Base-by-base conservation (phyloP, 176 grass and related monocot genomes). In the Carex kokanica region DNA sequence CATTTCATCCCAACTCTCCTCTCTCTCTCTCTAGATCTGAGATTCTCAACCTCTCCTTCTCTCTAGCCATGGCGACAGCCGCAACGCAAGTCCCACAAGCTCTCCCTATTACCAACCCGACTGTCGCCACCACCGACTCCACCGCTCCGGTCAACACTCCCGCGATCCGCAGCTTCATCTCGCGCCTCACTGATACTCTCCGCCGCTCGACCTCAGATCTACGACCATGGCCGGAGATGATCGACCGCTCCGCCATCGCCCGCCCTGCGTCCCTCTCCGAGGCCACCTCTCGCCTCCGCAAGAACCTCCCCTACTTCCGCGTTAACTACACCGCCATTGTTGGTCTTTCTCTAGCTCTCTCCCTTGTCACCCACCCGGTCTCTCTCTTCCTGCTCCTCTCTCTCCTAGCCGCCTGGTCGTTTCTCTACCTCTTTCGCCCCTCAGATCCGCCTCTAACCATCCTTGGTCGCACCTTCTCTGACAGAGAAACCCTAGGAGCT, bases 291-390 rank as follows among this genome's bases (percentile, higher is more conserved):
- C 91, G 94, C 23, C 84, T 91, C 7, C 86, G 94, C 61, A 89
- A 75, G 80, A 97, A 97, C 88, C 82, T 97, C 23, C 61, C 91
- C 67, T 94, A 97, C 88, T 97, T 97, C 82, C 91, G 94, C 60
- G 94, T 87, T 78, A 97, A 97, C 89, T 97, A 97, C 86, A 65
- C 89, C 41, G 79, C 87, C 23, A 11, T 88, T 54, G 78, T 87
- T 21, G 85, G 74, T 14, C 68, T 90, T 25, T 85, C 79, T 24
- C 86, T 93, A 7, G 81, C 85, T 45, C 58, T 90, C 15, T 58
- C 86, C 52, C 86, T 93, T 78, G 81, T 89, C 18, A 83, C 86
- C 32, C 88, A 93, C 78, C 91, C 91, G 0, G 29, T 87, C 78
- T 88, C 88, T 6, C 75, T 93, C 25, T 72, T 88, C 47, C 84